Percentiles rank a stretch among this genome's conserved stretches.
These are phyloP conservation scores for Astrothelium subdiscretum DNA, from an alignment of 495 filamentous ascomycete species.

Conservation along the genomic window DNA sequence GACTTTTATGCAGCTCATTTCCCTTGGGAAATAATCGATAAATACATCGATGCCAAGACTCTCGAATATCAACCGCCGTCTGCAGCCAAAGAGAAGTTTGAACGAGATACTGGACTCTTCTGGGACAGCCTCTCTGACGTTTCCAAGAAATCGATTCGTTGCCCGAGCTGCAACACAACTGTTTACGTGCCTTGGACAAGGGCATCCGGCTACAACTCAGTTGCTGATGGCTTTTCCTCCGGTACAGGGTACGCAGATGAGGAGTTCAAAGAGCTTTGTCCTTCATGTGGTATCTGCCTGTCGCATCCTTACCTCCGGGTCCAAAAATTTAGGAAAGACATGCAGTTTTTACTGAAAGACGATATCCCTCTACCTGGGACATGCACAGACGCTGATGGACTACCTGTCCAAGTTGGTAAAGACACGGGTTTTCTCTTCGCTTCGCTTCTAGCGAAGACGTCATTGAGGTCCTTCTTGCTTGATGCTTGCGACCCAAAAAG, in stretches of 20 bases:
- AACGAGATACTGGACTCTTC: conserved; percentile 34
- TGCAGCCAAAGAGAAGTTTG: conserved; percentile 38
- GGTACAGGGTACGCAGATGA: conserved; percentile 55
- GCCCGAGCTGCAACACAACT: conserved; percentile 40
- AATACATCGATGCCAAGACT: conserved; percentile 45
- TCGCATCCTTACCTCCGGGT: conserved; percentile 42
- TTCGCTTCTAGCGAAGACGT: neutral
- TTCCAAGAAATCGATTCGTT: conserved; percentile 37
- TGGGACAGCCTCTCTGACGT: conserved; percentile 52
- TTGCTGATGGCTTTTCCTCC: neutral
- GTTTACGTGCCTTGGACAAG: conserved; percentile 50
- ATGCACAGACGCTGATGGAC: conserved; percentile 19
- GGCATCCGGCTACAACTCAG: conserved; percentile 18
- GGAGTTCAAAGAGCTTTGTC: conserved; percentile 33
- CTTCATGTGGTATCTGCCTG: conserved; percentile 7
- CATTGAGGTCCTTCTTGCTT: neutral
- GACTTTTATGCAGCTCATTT: conserved; percentile 54
- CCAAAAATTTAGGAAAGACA: conserved; percentile 46
- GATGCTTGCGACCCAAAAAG: neutral
- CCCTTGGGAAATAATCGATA: conserved; percentile 53
- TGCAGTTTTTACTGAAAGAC: conserved; percentile 31
- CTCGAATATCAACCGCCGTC: conserved; percentile 50
- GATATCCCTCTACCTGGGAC: conserved; percentile 55
- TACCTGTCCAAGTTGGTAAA: conserved; percentile 1
- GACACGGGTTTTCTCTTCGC: neutral